Percentiles rank a stretch among this genome's conserved stretches.
These are phyloP conservation scores for Pseudogymnoascus sp. DNA, from an alignment of 2,329 filamentous ascomycete genomes.

Conservation along the genomic window DNA sequence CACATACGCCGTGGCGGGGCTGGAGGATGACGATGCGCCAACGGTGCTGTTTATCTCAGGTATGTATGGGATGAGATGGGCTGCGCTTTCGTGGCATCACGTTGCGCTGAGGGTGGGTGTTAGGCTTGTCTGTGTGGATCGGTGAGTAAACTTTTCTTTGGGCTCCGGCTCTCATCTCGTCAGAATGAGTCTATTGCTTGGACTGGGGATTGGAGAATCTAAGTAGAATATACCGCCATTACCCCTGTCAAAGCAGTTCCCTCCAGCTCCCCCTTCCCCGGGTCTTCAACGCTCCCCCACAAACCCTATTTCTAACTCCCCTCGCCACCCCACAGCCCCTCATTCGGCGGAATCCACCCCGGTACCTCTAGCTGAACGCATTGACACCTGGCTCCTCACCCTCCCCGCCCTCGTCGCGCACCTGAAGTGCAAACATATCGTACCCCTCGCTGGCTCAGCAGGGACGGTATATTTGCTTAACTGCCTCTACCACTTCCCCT, in stretches of 20 bases:
- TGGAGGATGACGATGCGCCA: slow-evolving; percentile 19
- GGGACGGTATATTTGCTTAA: slow-evolving; percentile 38
- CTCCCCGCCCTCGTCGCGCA: slow-evolving; percentile 31
- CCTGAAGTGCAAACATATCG: slow-evolving; percentile 31
- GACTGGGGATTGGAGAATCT: no score
- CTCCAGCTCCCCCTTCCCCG: no score
- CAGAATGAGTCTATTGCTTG: no score
- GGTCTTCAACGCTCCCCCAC: no score
- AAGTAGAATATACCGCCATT: no score
- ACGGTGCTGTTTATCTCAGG: slow-evolving; percentile 31
- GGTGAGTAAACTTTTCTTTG: slow-evolving; percentile 24
- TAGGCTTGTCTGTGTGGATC: slow-evolving; percentile 31
- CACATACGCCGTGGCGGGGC: slow-evolving; percentile 22
- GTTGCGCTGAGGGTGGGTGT: slow-evolving; percentile 27
- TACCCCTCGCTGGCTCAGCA: slow-evolving; percentile 32
- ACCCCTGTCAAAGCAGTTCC: no score
- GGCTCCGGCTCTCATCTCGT: no score
- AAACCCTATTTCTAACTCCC: no score
- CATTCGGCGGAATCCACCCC: slow-evolving; percentile 36
- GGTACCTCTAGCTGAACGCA: slow-evolving; percentile 29
- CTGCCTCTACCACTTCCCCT: slow-evolving; percentile 28
- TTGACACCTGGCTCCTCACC: slow-evolving; percentile 34
- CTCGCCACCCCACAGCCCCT: slow-evolving; percentile 28
- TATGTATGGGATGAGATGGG: slow-evolving; percentile 32
- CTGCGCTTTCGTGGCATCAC: slow-evolving; percentile 23